A percentile compares a stretch with the other conserved stretches of the same genome.
Evolutionary conservation across 1,284 basidiomycete species (phyloP).

Genomic region (Malassezia brasiliensis): DNA sequence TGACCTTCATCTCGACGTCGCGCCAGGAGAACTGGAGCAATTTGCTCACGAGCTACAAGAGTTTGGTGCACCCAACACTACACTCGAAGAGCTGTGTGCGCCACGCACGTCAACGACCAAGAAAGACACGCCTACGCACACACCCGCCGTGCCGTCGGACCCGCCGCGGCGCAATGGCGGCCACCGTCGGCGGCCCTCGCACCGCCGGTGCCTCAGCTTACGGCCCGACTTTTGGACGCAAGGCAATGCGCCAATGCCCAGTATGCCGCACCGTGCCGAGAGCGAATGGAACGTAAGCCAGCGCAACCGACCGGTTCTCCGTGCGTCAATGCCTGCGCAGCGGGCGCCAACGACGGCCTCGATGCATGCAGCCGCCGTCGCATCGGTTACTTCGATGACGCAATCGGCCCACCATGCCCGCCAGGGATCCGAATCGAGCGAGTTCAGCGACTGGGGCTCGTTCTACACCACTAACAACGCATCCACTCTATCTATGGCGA

Average conservation of each 20-base stretch:
- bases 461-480: conserved; percentile 11
- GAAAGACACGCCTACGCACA: not conserved
- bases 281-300: conserved; percentile 9
- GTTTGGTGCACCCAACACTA: conserved; percentile 13
- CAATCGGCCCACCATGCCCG: not conserved
- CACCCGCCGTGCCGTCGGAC: not conserved
- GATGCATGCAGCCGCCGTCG: not conserved
- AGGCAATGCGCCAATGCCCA: not conserved
- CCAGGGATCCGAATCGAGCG: not conserved
- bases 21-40: conserved; percentile 32
- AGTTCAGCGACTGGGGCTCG: not conserved
- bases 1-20: conserved; percentile 41
- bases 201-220: conserved; percentile 13
- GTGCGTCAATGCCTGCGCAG: conserved; percentile 13
- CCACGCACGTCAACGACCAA: not conserved
- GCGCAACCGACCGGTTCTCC: not conserved
- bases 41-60: conserved; percentile 35
- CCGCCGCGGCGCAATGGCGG: not conserved
- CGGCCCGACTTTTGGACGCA: conserved; percentile 17
- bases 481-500: conserved; percentile 8
- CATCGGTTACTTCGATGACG: not conserved
- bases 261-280: conserved; percentile 11
- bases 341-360: not conserved
- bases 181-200: conserved; percentile 1
- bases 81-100: conserved; percentile 12